Evolutionary conservation across 1,284 basidiomycete genomes (phyloP).

Genomic region (Caloboletus inedulis): DNA sequence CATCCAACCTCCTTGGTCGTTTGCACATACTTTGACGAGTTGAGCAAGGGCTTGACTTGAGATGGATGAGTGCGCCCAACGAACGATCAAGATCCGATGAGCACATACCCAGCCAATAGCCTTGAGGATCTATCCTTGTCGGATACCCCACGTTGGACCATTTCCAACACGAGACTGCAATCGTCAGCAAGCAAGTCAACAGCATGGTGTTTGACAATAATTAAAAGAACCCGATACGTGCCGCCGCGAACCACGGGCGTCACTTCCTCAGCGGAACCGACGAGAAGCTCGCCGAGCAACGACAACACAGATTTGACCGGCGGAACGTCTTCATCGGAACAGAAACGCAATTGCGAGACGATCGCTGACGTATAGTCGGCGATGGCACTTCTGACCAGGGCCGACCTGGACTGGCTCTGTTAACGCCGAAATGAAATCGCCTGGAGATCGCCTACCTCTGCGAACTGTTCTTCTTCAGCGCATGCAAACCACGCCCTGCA

Average conservation of each 20-base stretch:
- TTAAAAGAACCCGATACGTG: constrained; percentile 43
- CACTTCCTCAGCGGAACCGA: constrained; percentile 45
- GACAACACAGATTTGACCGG: constrained; percentile 26
- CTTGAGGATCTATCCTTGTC: constrained; percentile 59
- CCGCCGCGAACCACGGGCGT: constrained; percentile 45
- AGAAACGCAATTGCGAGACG: constrained; percentile 8
- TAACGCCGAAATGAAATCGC: constrained; percentile 6
- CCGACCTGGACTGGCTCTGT: constrained; percentile 15
- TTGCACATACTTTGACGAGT: constrained; percentile 42
- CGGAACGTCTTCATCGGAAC: constrained; percentile 17
- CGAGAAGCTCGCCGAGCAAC: constrained; percentile 39
- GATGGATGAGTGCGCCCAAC: constrained; percentile 12
- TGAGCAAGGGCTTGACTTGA: constrained; percentile 49
- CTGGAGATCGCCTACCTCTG: constrained; percentile 36
- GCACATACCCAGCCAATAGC: constrained; percentile 62
- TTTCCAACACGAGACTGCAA: constrained; percentile 27
- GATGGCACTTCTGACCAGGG: constrained; percentile 17
- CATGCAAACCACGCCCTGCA: constrained; percentile 36
- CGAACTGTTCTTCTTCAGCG: constrained; percentile 38
- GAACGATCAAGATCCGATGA: neutral
- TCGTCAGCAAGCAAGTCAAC: constrained; percentile 37
- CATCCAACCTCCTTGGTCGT: constrained; percentile 28
- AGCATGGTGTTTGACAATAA: constrained; percentile 49
- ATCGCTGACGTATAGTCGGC: constrained; percentile 25
- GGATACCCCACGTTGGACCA: constrained; percentile 47